These are phyloP conservation scores for Penicillium cataractarum DNA, from an alignment of 495 filamentous ascomycete genomes.

Conservation along the genomic window DNA sequence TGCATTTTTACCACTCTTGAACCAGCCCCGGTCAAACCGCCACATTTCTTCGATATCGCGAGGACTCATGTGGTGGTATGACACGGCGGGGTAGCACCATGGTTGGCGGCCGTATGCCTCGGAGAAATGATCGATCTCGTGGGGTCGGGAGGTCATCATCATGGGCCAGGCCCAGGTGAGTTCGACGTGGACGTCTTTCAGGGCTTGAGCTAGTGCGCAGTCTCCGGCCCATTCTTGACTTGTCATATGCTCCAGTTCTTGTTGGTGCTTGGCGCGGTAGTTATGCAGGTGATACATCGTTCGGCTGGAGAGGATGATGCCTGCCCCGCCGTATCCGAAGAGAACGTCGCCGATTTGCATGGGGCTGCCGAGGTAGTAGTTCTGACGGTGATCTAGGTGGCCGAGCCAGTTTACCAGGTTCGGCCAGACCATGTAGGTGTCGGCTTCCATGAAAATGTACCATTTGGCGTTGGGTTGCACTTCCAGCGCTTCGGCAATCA, in stretches of 20 bases:
- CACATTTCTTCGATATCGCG: constrained; percentile 47
- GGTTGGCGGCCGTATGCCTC: constrained; percentile 44
- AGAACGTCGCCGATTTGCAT: constrained; percentile 43
- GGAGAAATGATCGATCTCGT: constrained; percentile 47
- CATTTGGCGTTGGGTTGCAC: constrained; percentile 58
- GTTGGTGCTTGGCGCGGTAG: constrained; percentile 20
- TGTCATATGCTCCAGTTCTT: constrained; percentile 36
- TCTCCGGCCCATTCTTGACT: constrained; percentile 40
- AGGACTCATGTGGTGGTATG: constrained; percentile 51
- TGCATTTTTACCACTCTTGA: constrained; percentile 36
- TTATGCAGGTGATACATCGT: constrained; percentile 27
- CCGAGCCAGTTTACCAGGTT: constrained; percentile 60
- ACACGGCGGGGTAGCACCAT: constrained; percentile 55
- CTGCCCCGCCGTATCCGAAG: constrained; percentile 67
- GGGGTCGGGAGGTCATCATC: constrained; percentile 35
- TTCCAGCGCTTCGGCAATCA: constrained; percentile 58
- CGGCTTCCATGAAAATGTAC: constrained; percentile 68
- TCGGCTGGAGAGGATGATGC: constrained; percentile 53
- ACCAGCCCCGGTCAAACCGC: constrained; percentile 52
- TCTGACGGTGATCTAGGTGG: constrained; percentile 52
- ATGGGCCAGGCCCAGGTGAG: constrained; percentile 46
- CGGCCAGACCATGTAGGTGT: constrained; percentile 66
- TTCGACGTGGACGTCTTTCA: constrained; percentile 36
- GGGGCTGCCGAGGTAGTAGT: constrained; percentile 56
- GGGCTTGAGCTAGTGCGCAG: constrained; percentile 45